Evolutionary conservation across 768 basidiomycete genomes (phyloP), one percentile per base, ranked within the genome.

Genomic region (Leccinum pellstonianum): DNA sequence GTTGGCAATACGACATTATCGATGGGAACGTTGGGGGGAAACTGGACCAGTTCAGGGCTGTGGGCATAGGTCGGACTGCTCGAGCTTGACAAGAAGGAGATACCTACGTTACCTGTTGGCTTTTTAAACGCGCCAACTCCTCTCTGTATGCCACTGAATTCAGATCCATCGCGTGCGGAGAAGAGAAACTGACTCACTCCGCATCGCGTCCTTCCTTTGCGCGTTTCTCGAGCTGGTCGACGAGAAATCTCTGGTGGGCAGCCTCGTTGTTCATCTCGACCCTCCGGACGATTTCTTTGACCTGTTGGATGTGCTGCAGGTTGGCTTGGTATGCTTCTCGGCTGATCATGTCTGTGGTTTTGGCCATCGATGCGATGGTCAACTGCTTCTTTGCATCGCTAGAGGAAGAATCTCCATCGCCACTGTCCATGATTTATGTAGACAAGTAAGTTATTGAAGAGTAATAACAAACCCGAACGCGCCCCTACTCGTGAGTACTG

Each of bases 161-260:
- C 25, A 58, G 46, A 33, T 23, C 47, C 33, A 53, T 51, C 23
- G 23, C 35, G n/a, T n/a, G 19, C 6, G 10, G 8, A n/a, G 21
- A 54, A 17, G 52, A 27, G 7, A 10, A n/a, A 55, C 4, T 49
- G 19, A 69, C 77, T 61, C 58, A 78, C 83, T 77, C 73, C 41
- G 83, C 84, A 55, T 78, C 70, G 19, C 77, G 73, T 2, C 83
- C 84, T 19, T 78, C 78, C 41, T 72, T 68, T 7, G 79, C 69
- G 64, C 72, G 72, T 61, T 68, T 65, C 60, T 73, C 57, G 25
- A 80, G 67, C 52, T 80, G 72, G 56, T 67, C 64, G 52, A 73
- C 57, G 35, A 72, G 57, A 60, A 66, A 77, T 23, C 76, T 74
- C 56, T 71, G 66, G 55, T 75, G 72, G 3, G 77, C 82, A 1